Conservation (phyloP, 805 yeast genomes). For the Pichia occidentalis region DNA sequence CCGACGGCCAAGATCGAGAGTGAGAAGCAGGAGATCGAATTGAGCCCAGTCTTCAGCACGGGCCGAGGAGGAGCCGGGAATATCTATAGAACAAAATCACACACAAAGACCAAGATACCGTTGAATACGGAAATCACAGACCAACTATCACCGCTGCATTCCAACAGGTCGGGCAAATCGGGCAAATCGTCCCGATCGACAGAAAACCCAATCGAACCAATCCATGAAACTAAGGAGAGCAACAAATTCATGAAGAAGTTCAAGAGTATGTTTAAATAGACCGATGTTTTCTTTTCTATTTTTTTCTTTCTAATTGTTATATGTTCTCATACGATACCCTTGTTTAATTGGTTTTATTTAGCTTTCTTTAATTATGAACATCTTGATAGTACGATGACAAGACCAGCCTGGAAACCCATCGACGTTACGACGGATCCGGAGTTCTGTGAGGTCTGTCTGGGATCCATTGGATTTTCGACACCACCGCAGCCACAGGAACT, state of each 20-base stretch:
- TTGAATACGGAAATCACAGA: conserved; percentile 38
- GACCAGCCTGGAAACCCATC: too few species aligned
- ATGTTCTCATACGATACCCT: too few species aligned
- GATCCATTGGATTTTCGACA: too few species aligned
- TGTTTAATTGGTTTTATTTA: too few species aligned
- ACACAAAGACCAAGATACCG: conserved; percentile 25
- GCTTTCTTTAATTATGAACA: too few species aligned
- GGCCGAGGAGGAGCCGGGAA: conserved; percentile 58
- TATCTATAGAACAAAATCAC: conserved; percentile 21
- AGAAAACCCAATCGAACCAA: background rate
- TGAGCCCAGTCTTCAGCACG: conserved; percentile 38
- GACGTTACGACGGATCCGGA: too few species aligned
- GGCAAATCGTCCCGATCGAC: too few species aligned
- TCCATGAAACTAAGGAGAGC: conserved; percentile 6
- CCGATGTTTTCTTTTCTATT: too few species aligned
- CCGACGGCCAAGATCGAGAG: conserved; percentile 40
- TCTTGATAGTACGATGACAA: too few species aligned
- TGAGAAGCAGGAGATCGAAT: conserved; percentile 33
- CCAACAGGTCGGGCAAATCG: conserved; percentile 11
- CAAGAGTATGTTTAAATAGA: conserved; percentile 17
- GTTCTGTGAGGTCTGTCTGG: too few species aligned
- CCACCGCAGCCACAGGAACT: too few species aligned
- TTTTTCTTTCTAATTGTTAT: too few species aligned
- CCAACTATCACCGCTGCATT: conserved; percentile 32
- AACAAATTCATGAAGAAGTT: conserved; percentile 15